Base-by-base conservation (phyloP, 1,284 basidiomycete genomes). In the Leccinum colubrinum region DNA sequence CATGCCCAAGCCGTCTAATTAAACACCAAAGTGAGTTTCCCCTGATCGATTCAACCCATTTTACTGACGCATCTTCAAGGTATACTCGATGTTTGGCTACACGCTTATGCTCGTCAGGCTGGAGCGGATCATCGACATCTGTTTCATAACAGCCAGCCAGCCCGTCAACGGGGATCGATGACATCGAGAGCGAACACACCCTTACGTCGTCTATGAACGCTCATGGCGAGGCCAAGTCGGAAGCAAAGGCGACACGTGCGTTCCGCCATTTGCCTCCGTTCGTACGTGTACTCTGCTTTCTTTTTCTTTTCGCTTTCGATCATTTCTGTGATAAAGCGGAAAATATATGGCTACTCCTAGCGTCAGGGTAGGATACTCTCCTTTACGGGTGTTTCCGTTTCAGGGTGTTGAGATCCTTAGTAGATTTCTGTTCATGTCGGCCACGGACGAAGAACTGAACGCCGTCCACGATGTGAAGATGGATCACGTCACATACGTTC, bases 261-360 rank as follows among this genome's bases (percentile, higher is more conserved):
- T 96, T 95, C 78, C 85, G 93, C 65, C 93, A 96, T 75, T 74
- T 96, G 11, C 85, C 93, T 14, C 91, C 95, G 46, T 94, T 94
- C 72, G 92, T 95, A 68, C 77, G 91, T 84, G 3, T 35, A 8
- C 56, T 33, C 56, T 35, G 15, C 20, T 22, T 22, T 22, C 22
- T 22, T 22, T 30, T 30, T 30, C 27, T 55, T 14, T 27, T 35
- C 39, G 12, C 14, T 46, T 12, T 27, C 1, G 9, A 17, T 14
- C 17, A 15, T 48, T 48, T 9, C 27, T 27, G 27, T 27, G 27
- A 27, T 27, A 27, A 27, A 27, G 27, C 25, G 25, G 25, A 27
- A 27, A 27, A 27, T 27, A 27, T 27, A 27, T 27, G 25, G 25
- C 25, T 27, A 27, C 27, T 27, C 27, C 27, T 27, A 27, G 27